These are phyloP conservation scores for Lupinus albus DNA, from an alignment of 306 rosid genomes.

Conservation along the genomic window DNA sequence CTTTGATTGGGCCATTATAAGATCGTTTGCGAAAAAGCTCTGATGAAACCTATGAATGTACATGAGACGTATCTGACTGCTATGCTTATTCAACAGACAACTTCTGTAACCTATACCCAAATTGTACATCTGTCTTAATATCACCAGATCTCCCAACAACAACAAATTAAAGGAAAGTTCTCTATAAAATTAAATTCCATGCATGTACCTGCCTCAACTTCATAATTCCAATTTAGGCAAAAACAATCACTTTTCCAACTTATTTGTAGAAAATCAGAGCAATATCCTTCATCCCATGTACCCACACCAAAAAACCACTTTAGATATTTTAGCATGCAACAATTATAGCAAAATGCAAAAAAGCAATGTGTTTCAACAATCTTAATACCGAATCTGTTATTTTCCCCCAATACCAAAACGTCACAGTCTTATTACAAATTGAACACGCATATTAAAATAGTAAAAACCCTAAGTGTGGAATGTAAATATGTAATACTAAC, in stretches of 20 bases:
- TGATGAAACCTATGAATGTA: no score
- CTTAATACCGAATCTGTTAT: constrained; percentile 6
- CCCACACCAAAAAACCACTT: background rate
- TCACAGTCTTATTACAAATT: background rate
- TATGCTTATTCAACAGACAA: background rate
- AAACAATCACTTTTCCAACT: background rate
- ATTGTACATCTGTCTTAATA: background rate
- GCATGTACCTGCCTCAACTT: background rate
- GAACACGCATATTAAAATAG: background rate
- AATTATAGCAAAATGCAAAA: constrained; percentile 21
- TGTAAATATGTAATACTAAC: constrained; percentile 44
- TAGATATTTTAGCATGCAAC: constrained; percentile 2
- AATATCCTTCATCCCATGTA: constrained; percentile 2
- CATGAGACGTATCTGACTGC: background rate
- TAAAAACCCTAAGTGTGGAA: constrained; percentile 64
- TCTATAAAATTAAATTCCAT: background rate
- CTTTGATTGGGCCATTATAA: no score
- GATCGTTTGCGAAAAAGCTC: no score
- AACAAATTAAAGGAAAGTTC: background rate
- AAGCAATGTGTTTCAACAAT: constrained; percentile 2
- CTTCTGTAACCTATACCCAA: background rate
- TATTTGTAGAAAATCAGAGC: background rate
- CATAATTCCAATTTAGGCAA: constrained; percentile 14
- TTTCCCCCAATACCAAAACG: background rate
- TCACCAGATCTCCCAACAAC: background rate